phyloP scores from a whole-genome alignment of 345 rosid genomes.

The Pelargonium nanum region DNA sequence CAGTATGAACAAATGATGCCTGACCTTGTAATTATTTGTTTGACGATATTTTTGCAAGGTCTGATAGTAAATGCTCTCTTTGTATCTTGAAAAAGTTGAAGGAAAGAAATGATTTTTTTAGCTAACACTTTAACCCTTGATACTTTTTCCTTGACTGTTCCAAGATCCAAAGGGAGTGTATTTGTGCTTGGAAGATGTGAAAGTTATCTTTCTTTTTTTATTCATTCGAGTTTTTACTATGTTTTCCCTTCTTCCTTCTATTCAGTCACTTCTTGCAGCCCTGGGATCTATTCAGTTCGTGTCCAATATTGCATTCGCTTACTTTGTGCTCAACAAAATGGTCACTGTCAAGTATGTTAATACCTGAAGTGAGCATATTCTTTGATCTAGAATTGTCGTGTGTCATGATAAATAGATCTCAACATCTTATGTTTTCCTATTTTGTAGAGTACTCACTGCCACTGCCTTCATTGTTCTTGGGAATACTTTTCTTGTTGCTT shows the following conservation, averaged over 20 bases:
- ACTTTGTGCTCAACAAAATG: slow-evolving; percentile 79
- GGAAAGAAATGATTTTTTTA: background rate
- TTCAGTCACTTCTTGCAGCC: slow-evolving; percentile 98
- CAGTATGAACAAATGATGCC: slow-evolving; percentile 7
- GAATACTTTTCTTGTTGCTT: slow-evolving; percentile 86
- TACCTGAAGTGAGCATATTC: slow-evolving; percentile 12
- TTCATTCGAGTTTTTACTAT: background rate
- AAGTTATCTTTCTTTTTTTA: slow-evolving; percentile 1
- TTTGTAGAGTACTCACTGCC: slow-evolving; percentile 72
- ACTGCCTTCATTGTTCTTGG: slow-evolving; percentile 94
- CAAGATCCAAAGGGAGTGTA: background rate
- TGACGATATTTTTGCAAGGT: background rate
- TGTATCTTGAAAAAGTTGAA: background rate
- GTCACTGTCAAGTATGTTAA: slow-evolving; percentile 83
- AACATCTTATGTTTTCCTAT: slow-evolving; percentile 12
- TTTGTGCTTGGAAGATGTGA: background rate
- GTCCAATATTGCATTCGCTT: slow-evolving; percentile 94
- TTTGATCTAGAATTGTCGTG: background rate
- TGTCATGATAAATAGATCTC: slow-evolving; percentile 1
- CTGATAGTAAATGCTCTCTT: background rate
- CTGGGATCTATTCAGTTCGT: slow-evolving; percentile 94
- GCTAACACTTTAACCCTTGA: background rate
- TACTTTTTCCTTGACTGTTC: background rate
- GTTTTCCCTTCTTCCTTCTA: slow-evolving; percentile 9
- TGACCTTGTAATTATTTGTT: background rate